Percentiles rank a stretch among this genome's conserved stretches.
phyloP scores from a whole-genome alignment of 2,329 filamentous ascomycete species.

The Botrytis aclada region DNA sequence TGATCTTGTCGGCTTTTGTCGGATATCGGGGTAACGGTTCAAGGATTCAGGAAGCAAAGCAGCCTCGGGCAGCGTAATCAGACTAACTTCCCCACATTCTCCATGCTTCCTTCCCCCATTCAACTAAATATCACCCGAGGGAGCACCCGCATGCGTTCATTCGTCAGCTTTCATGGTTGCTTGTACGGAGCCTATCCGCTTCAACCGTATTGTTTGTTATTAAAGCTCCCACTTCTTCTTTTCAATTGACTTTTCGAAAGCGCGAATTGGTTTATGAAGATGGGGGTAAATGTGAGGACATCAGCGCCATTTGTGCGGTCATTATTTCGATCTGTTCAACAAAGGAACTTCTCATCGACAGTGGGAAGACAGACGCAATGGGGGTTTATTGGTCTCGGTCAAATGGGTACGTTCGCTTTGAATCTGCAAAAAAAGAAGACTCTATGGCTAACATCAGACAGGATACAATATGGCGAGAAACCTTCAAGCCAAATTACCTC shows the following conservation, averaged over 20 bases:
- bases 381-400: slow-evolving; percentile 58
- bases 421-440: slow-evolving; percentile 18
- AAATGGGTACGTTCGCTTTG: slow-evolving; percentile 51
- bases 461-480: slow-evolving; percentile 73
- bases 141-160: neutral
- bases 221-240: neutral
- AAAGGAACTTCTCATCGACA: slow-evolving; percentile 47
- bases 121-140: neutral
- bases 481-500: slow-evolving; percentile 62
- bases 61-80: neutral
- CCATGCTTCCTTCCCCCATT: slow-evolving; percentile 7
- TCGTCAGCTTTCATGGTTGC: neutral
- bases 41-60: neutral
- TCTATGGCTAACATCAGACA: slow-evolving; percentile 37
- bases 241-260: neutral
- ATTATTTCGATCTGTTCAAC: slow-evolving; percentile 27
- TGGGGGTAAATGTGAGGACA: slow-evolving; percentile 32
- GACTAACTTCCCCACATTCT: slow-evolving; percentile 17
- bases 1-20: slow-evolving; percentile 7
- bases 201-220: neutral
- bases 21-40: slow-evolving; percentile 11
- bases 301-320: slow-evolving; percentile 28
- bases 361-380: slow-evolving; percentile 47
- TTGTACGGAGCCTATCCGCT: neutral
- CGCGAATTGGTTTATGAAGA: slow-evolving; percentile 21